Evolutionary conservation across 495 filamentous ascomycete species (phyloP).

Genomic region (Schizothecium vesticola): DNA sequence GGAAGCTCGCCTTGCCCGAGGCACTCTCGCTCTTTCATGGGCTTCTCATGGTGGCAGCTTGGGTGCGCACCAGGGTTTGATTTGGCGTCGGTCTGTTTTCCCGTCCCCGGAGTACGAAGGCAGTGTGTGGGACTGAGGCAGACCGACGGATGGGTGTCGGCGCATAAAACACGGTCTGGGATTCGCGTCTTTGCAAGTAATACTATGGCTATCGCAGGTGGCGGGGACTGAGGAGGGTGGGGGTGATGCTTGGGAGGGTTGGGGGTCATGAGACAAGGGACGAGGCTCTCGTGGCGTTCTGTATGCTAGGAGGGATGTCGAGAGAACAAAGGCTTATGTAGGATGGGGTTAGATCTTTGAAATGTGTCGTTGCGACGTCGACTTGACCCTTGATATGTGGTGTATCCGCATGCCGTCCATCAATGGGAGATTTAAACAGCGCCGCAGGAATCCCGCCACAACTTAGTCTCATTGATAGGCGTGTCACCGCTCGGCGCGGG

Average conservation of each 20-base stretch:
- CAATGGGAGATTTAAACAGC: background rate
- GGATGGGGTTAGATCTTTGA: background rate
- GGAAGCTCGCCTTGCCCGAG: background rate
- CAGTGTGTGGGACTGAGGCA: background rate
- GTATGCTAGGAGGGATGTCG: background rate
- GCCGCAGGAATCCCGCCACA: background rate
- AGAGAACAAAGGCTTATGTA: background rate
- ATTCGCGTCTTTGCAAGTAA: background rate
- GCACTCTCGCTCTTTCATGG: background rate
- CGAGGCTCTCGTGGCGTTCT: background rate
- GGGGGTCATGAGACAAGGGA: background rate
- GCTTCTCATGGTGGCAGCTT: background rate
- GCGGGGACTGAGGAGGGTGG: background rate
- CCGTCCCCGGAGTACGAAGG: background rate
- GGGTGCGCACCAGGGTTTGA: background rate
- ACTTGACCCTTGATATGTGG: background rate
- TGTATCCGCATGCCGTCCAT: background rate
- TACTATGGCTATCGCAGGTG: background rate
- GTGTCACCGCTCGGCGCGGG: too few species aligned
- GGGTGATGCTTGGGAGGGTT: background rate
- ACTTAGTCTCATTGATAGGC: too few species aligned
- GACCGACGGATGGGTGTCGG: background rate
- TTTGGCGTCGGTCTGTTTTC: background rate
- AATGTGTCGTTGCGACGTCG: background rate
- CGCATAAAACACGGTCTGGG: background rate